These are phyloP conservation scores for Prunus armeniaca DNA, from an alignment of 306 rosid species.

Conservation along the genomic window DNA sequence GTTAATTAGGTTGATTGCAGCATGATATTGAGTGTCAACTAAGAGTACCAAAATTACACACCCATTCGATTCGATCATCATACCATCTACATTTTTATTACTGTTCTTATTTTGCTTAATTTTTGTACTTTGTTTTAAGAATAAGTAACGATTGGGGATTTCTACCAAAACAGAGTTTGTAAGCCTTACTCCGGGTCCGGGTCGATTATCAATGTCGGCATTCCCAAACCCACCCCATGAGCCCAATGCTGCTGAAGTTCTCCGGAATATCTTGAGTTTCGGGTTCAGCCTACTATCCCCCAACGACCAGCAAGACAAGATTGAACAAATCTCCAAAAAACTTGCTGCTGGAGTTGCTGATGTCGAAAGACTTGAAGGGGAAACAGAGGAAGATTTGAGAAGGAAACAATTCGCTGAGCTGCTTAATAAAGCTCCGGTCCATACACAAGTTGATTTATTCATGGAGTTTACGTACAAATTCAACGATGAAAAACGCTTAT, in stretches of 20 bases:
- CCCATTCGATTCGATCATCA: too few relatives aligned
- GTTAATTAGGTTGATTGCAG: too few relatives aligned
- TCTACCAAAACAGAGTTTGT: not conserved
- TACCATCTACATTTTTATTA: too few relatives aligned
- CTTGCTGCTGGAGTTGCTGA: not conserved
- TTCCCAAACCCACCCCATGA: too few relatives aligned
- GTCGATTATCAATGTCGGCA: too few relatives aligned
- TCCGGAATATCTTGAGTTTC: not conserved
- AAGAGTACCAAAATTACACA: too few relatives aligned
- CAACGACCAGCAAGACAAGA: not conserved
- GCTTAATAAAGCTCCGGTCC: not conserved
- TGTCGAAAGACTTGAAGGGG: not conserved
- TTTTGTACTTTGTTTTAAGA: too few relatives aligned
- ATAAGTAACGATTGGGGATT: too few relatives aligned
- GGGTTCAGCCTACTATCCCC: not conserved
- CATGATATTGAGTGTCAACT: too few relatives aligned
- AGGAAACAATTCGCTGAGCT: not conserved
- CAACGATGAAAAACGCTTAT: not conserved
- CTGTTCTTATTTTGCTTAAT: too few relatives aligned
- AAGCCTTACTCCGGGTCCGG: too few relatives aligned
- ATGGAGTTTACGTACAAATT: not conserved
- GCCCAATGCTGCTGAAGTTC: not conserved
- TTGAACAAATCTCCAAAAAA: not conserved
- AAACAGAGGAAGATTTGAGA: not conserved
- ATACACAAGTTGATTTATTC: not conserved